Conservation (phyloP, 768 basidiomycete genomes). For the Trichaptum fuscoviolaceum region DNA sequence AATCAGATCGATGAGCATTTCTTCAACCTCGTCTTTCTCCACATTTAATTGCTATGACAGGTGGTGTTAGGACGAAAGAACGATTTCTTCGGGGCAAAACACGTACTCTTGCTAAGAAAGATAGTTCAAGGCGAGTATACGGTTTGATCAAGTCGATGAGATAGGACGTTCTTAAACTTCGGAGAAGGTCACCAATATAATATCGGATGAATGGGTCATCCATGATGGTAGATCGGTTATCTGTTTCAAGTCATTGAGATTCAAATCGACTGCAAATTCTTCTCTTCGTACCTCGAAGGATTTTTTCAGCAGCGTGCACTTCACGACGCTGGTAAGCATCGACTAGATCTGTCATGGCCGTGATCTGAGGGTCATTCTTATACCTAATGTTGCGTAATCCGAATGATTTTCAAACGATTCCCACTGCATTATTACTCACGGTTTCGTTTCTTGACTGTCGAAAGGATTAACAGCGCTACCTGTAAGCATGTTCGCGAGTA, state of each 20-base stretch:
- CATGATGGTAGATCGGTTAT: constrained; percentile 94
- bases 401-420: not conserved
- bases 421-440: constrained; percentile 48
- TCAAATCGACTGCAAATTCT: not conserved
- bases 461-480: constrained; percentile 99
- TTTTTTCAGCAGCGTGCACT: constrained; percentile 96
- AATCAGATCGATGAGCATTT: constrained; percentile 88
- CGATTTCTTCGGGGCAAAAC: not conserved
- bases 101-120: constrained; percentile 84
- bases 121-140: constrained; percentile 89
- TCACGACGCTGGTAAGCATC: constrained; percentile 95
- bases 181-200: constrained; percentile 96
- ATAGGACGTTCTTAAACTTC: constrained; percentile 92
- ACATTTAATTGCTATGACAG: constrained; percentile 84
- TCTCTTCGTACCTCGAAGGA: constrained; percentile 65
- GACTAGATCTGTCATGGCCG: constrained; percentile 96
- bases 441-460: constrained; percentile 99
- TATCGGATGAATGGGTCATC: constrained; percentile 89
- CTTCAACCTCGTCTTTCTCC: constrained; percentile 87
- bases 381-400: constrained; percentile 44
- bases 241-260: constrained; percentile 33
- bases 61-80: constrained; percentile 5
- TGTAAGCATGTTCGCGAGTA: constrained; percentile 96
- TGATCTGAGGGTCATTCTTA: constrained; percentile 94
- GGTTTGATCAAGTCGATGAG: constrained; percentile 98